Percentiles rank a stretch among this genome's conserved stretches.
phyloP scores from a whole-genome alignment of 2,329 filamentous ascomycete genomes.

The Nemania diffusa region DNA sequence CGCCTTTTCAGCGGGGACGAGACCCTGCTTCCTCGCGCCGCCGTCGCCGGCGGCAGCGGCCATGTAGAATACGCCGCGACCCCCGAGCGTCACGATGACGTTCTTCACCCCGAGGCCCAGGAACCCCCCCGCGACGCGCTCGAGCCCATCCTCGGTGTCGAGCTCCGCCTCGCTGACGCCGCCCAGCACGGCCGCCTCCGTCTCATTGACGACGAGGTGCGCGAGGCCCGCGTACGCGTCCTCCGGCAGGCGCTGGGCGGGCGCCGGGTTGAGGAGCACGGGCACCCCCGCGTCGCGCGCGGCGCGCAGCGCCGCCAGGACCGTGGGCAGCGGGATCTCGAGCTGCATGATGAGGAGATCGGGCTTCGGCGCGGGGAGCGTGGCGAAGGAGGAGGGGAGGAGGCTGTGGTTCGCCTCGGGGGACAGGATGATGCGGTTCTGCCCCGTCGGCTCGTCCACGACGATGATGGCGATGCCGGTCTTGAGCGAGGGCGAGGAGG shows the following conservation, averaged over 20 bases:
- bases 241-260: slow-evolving; percentile 74
- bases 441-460: slow-evolving; percentile 76
- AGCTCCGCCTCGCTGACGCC: slow-evolving; percentile 63
- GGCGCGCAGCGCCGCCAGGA: slow-evolving; percentile 68
- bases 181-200: slow-evolving; percentile 80
- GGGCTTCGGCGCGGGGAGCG: slow-evolving; percentile 55
- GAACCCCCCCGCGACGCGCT: slow-evolving; percentile 67
- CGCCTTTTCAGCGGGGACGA: slow-evolving; percentile 74
- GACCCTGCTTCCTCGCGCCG: slow-evolving; percentile 50
- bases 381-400: slow-evolving; percentile 50
- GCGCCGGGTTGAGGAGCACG: slow-evolving; percentile 87
- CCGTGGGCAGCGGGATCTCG: slow-evolving; percentile 76
- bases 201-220: slow-evolving; percentile 91
- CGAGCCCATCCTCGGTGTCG: slow-evolving; percentile 57
- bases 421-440: slow-evolving; percentile 80
- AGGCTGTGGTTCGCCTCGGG: slow-evolving; percentile 75
- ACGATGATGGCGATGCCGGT: slow-evolving; percentile 81
- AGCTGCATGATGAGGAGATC: slow-evolving; percentile 79
- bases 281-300: slow-evolving; percentile 61
- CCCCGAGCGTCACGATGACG: slow-evolving; percentile 86
- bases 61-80: slow-evolving; percentile 78
- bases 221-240: slow-evolving; percentile 74
- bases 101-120: slow-evolving; percentile 75
- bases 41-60: slow-evolving; percentile 49
- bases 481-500: slow-evolving; percentile 54